A percentile compares a stretch with the other conserved stretches of the same genome.
Conservation (phyloP, 2,329 filamentous ascomycete species). For the Sporothrix globosa region DNA sequence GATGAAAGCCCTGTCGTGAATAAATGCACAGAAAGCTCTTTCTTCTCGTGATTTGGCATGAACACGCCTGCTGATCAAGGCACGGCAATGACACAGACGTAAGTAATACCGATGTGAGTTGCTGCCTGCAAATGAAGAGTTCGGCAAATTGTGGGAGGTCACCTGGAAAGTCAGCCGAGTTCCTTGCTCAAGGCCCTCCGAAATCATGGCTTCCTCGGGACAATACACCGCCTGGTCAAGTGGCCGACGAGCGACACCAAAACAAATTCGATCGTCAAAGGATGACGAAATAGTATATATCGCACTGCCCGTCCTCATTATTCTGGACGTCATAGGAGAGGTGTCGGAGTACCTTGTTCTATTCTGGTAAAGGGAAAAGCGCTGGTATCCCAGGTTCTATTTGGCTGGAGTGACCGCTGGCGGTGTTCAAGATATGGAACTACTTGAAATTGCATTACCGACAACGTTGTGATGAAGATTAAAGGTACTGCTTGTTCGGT, state of each 20-base stretch:
- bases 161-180: neutral
- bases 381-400: too few relatives aligned
- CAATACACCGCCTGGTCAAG: neutral
- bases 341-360: neutral
- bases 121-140: neutral
- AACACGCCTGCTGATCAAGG: neutral
- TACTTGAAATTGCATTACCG: too few relatives aligned
- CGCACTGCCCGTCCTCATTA: neutral
- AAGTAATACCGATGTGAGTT: neutral
- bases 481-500: too few relatives aligned
- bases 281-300: neutral
- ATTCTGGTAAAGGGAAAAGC: neutral
- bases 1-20: too few relatives aligned
- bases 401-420: neutral
- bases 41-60: slow-evolving; percentile 11
- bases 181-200: neutral
- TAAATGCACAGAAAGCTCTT: neutral
- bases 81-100: too few relatives aligned
- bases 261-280: neutral
- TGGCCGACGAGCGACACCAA: slow-evolving; percentile 15
- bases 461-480: too few relatives aligned
- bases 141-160: neutral
- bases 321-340: neutral
- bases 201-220: neutral
- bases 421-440: too few relatives aligned